Conservation (phyloP, 1,284 basidiomycete species). For the Leccinum fallax region DNA sequence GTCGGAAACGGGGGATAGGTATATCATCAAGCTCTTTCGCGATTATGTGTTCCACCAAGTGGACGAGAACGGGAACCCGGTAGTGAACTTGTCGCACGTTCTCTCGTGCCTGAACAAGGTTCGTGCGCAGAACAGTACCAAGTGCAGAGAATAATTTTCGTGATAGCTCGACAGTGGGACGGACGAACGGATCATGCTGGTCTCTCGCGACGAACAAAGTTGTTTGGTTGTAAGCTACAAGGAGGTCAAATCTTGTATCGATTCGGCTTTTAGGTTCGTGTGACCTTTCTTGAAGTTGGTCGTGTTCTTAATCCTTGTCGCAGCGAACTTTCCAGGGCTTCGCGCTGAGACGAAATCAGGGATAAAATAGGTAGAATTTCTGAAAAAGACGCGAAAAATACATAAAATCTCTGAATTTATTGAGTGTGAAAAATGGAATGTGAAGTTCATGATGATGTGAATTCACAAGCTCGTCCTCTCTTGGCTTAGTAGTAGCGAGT, state of each 20-base stretch:
- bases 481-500: background rate
- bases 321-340: conserved; percentile 33
- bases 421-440: conserved; percentile 8
- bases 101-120: conserved; percentile 90
- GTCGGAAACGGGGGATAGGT: conserved; percentile 98
- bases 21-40: conserved; percentile 97
- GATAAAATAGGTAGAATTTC: conserved; percentile 58
- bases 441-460: background rate
- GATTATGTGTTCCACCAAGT: conserved; percentile 99
- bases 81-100: conserved; percentile 92
- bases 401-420: conserved; percentile 33
- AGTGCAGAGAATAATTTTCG: conserved; percentile 1
- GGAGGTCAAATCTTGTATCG: conserved; percentile 87
- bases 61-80: conserved; percentile 87
- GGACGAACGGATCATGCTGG: conserved; percentile 94
- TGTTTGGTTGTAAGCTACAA: conserved; percentile 96
- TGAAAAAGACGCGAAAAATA: conserved; percentile 59
- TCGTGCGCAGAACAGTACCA: conserved; percentile 11
- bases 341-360: conserved; percentile 20
- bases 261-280: conserved; percentile 65
- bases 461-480: background rate
- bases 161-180: conserved; percentile 85
- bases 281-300: background rate
- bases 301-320: background rate
- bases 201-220: conserved; percentile 93